A percentile compares a stretch with the other conserved stretches of the same genome.
These are phyloP conservation scores for Talaromyces sp. DNA, from an alignment of 2,329 filamentous ascomycete genomes.

Conservation along the genomic window DNA sequence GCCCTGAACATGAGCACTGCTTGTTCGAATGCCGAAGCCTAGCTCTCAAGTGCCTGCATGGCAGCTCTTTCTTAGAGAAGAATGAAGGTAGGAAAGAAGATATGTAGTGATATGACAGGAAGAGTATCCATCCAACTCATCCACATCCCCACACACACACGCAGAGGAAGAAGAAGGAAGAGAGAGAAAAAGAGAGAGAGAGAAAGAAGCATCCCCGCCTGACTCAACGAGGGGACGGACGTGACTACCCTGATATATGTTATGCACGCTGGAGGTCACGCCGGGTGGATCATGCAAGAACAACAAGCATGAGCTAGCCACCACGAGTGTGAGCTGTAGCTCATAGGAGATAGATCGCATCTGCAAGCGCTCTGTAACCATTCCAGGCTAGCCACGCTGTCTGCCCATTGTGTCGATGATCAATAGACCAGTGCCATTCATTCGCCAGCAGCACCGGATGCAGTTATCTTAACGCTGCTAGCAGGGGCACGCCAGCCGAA, in stretches of 20 bases:
- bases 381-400: conserved; percentile 10
- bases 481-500: conserved; percentile 13
- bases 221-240: conserved; percentile 6
- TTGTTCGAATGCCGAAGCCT: conserved; percentile 24
- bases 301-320: neutral
- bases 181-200: conserved; percentile 12
- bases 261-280: neutral
- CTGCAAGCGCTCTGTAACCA: conserved; percentile 15
- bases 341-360: neutral
- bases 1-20: conserved; percentile 38
- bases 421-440: conserved; percentile 1
- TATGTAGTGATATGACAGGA: neutral
- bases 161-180: neutral
- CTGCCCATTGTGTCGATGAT: neutral
- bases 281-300: conserved; percentile 5
- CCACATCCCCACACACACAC: neutral
- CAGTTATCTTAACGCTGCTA: conserved; percentile 2
- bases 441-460: conserved; percentile 10
- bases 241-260: conserved; percentile 11
- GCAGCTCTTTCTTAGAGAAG: conserved; percentile 12
- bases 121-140: neutral
- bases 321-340: conserved; percentile 7
- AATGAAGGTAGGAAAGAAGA: neutral
- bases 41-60: conserved; percentile 22
- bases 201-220: conserved; percentile 8